Evolutionary conservation across 1,139 yeast species (phyloP).

Genomic region (Debaryomyces udenii): DNA sequence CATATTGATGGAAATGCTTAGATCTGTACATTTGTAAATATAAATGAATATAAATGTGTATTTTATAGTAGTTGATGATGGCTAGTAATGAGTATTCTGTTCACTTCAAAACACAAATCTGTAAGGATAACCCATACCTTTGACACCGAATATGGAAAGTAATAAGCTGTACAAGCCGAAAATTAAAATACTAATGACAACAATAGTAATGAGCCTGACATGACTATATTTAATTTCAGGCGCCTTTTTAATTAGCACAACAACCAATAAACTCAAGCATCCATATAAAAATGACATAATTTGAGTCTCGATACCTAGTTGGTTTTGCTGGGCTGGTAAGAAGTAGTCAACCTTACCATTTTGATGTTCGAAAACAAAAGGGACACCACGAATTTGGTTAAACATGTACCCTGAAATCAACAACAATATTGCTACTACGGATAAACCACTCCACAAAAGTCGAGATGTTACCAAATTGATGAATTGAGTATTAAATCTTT

Average conservation of each 20-base stretch:
- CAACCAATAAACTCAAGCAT: constrained; percentile 49
- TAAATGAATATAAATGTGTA: constrained; percentile 17
- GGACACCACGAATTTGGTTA: constrained; percentile 79
- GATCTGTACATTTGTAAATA: not conserved
- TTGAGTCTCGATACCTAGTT: constrained; percentile 84
- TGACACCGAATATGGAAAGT: constrained; percentile 56
- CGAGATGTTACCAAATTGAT: constrained; percentile 29
- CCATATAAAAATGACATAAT: constrained; percentile 68
- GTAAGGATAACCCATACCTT: constrained; percentile 67
- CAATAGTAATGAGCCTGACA: constrained; percentile 47
- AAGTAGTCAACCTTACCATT: constrained; percentile 66
- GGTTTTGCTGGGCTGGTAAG: constrained; percentile 67
- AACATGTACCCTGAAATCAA: constrained; percentile 93
- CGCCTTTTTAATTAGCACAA: constrained; percentile 51
- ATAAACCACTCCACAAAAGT: constrained; percentile 64
- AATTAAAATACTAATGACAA: constrained; percentile 39
- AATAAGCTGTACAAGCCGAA: constrained; percentile 58
- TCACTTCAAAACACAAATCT: constrained; percentile 30
- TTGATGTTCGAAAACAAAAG: constrained; percentile 61
- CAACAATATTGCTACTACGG: constrained; percentile 63
- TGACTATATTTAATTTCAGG: constrained; percentile 48
- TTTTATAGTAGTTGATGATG: constrained; percentile 4
- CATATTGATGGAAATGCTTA: not conserved
- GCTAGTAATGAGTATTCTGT: not conserved
- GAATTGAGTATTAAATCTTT: constrained; percentile 38